Conservation (phyloP, 139 green algal genomes). For the Ettlia oleoabundans region DNA sequence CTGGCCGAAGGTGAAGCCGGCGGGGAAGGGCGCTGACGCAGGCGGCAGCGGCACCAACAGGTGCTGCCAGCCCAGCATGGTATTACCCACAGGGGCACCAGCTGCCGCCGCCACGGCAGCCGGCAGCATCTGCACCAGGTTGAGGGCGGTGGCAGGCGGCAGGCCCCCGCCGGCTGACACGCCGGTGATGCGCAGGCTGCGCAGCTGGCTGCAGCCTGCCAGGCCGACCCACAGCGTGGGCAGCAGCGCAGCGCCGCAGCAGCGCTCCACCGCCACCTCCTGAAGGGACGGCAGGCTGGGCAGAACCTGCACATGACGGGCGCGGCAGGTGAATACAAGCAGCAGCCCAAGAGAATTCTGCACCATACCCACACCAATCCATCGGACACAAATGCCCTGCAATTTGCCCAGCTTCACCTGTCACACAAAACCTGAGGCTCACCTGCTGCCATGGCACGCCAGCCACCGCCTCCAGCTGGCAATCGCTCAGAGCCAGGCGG, state of each 20-base stretch:
- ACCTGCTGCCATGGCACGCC: slow-evolving; percentile 6
- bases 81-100: neutral
- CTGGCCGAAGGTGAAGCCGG: no score
- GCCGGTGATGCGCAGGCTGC: slow-evolving; percentile 13
- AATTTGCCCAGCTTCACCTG: no score
- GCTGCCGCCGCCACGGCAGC: neutral
- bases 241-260: neutral
- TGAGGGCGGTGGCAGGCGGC: neutral
- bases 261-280: slow-evolving; percentile 13
- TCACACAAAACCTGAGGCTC: no score
- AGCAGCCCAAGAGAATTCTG: neutral
- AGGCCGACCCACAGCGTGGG: slow-evolving; percentile 10
- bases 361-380: no score
- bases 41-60: neutral
- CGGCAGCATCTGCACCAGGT: neutral
- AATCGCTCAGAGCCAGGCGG: slow-evolving; percentile 3
- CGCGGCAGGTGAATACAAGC: no score
- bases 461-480: slow-evolving; percentile 15
- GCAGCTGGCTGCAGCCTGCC: neutral
- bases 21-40: no score
- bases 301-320: neutral
- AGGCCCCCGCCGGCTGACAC: neutral
- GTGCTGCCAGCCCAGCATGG: neutral
- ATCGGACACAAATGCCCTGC: no score
- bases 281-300: neutral